Conservation (phyloP, 164 flowering plant genomes). For the Brasenia schreberi region DNA sequence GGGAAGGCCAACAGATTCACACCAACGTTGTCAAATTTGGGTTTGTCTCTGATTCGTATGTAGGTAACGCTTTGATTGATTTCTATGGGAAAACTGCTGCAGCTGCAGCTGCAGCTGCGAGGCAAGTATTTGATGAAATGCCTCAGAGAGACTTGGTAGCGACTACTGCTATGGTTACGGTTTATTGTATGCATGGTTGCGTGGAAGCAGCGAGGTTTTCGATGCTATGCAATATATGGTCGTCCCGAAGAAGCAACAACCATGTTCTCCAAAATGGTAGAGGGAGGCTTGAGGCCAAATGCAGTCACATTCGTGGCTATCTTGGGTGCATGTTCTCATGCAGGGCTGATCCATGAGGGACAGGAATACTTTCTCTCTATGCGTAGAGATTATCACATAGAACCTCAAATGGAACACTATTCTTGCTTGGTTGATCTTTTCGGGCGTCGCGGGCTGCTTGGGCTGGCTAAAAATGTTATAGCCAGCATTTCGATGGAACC, state of each 20-base stretch:
- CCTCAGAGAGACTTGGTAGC: conserved; percentile 11
- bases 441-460: conserved; percentile 10
- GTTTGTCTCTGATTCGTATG: conserved; percentile 7
- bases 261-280: conserved; percentile 13
- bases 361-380: conserved; percentile 6
- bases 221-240: conserved; percentile 16
- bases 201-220: conserved; percentile 10
- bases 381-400: conserved; percentile 3
- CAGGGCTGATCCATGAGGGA: conserved; percentile 16
- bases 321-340: conserved; percentile 16
- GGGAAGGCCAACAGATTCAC: conserved; percentile 12
- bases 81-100: conserved; percentile 9
- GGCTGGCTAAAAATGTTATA: conserved; percentile 11
- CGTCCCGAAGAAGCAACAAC: conserved; percentile 7
- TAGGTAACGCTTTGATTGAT: conserved; percentile 6
- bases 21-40: conserved; percentile 7
- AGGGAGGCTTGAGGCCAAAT: conserved; percentile 12
- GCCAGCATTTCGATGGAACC: conserved; percentile 14
- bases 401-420: conserved; percentile 15
- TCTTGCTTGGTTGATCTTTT: conserved; percentile 18
- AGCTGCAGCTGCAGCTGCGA: conserved; percentile 6
- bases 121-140: conserved; percentile 13
- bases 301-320: conserved; percentile 12
- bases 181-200: conserved; percentile 7
- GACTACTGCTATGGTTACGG: conserved; percentile 8